phyloP scores from a whole-genome alignment of 2,329 filamentous ascomycete genomes.

The Ascochyta fabae region DNA sequence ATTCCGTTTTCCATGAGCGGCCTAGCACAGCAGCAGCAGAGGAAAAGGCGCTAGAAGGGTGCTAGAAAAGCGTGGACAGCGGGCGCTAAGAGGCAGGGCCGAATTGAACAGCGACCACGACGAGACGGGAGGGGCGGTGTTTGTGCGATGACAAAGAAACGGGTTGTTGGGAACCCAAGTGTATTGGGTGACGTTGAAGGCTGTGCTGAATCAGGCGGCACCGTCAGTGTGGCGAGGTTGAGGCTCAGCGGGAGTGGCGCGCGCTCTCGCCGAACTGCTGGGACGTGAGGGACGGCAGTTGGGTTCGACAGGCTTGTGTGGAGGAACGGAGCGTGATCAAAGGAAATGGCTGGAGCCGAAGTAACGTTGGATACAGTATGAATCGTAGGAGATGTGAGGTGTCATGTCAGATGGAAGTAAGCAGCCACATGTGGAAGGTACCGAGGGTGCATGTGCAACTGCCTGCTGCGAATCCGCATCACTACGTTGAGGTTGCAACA shows the following conservation, averaged over 20 bases:
- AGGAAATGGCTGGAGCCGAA: not conserved
- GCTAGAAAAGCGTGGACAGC: not conserved
- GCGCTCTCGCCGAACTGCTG: slow-evolving; percentile 11
- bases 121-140: too few species aligned
- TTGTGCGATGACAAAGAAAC: not conserved
- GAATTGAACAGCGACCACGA: too few species aligned
- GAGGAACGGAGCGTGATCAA: not conserved
- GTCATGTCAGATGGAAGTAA: slow-evolving; percentile 6
- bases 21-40: not conserved
- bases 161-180: not conserved
- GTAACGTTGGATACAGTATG: not conserved
- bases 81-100: not conserved
- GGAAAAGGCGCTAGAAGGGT: slow-evolving; percentile 2
- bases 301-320: not conserved
- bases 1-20: slow-evolving; percentile 2
- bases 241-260: slow-evolving; percentile 13
- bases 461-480: not conserved
- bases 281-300: not conserved
- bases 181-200: slow-evolving; percentile 2
- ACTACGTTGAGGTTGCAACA: not conserved
- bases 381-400: not conserved
- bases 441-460: slow-evolving; percentile 15
- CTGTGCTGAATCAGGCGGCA: not conserved
- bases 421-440: slow-evolving; percentile 1
- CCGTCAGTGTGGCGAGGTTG: not conserved